These are phyloP conservation scores for Jimgerdemannia lactiflua DNA, from an alignment of 192 early-diverging fungal species.

Conservation along the genomic window DNA sequence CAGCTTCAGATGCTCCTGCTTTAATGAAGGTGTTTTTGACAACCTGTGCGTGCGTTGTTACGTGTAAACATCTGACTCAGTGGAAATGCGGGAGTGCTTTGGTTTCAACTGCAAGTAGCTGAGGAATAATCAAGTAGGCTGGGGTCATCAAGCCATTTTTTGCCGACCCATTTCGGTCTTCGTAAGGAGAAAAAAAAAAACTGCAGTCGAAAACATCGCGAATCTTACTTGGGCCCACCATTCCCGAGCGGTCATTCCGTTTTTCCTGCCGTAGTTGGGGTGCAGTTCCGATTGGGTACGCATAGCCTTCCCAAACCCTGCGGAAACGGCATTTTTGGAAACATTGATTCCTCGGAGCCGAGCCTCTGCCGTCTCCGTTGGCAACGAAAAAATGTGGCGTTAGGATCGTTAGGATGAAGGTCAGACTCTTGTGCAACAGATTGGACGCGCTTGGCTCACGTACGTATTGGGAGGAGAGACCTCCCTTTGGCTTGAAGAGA, in stretches of 20 bases:
- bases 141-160: not conserved
- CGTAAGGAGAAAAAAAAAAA: not conserved
- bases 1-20: constrained; percentile 27
- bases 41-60: constrained; percentile 14
- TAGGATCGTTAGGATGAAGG: not conserved
- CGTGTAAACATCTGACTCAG: too few relatives aligned
- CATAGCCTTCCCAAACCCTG: constrained; percentile 37
- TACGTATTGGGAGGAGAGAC: constrained; percentile 42
- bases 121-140: too few relatives aligned
- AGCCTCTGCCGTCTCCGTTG: constrained; percentile 28
- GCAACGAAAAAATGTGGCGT: not conserved
- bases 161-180: not conserved
- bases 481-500: constrained; percentile 49
- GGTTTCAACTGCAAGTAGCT: too few relatives aligned
- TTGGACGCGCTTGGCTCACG: not conserved
- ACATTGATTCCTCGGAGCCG: constrained; percentile 40
- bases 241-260: constrained; percentile 36
- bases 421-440: not conserved
- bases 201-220: not conserved
- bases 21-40: constrained; percentile 42
- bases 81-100: too few relatives aligned
- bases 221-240: constrained; percentile 55
- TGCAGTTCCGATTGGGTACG: constrained; percentile 31
- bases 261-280: constrained; percentile 49
- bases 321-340: constrained; percentile 20